Evolutionary conservation across 1,284 basidiomycete genomes (phyloP).

Genomic region (Microbotryomycetes sp.): DNA sequence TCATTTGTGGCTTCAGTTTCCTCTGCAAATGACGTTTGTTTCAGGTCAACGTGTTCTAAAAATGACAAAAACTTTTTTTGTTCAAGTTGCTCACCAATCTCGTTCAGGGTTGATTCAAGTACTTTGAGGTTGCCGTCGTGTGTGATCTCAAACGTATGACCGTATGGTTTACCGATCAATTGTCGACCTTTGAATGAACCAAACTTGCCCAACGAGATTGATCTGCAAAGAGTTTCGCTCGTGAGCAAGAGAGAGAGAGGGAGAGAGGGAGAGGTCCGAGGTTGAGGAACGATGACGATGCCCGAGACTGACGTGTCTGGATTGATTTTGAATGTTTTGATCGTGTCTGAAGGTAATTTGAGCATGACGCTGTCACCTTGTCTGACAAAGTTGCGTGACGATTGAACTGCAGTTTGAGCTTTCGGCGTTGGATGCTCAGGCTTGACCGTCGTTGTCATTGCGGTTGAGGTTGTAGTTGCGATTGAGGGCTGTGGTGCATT

Average conservation of each 20-base stretch:
- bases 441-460: no score
- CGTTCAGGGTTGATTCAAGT: conserved; percentile 25
- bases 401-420: no score
- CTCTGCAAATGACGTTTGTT: no score
- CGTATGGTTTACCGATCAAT: conserved; percentile 65
- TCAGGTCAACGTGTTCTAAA: no score
- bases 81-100: conserved; percentile 22
- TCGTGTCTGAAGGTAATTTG: conserved; percentile 61
- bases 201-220: conserved; percentile 61
- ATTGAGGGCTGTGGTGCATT: no score
- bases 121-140: conserved; percentile 7
- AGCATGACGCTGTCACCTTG: conserved; percentile 60
- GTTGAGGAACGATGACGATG: background rate
- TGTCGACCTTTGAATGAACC: conserved; percentile 64
- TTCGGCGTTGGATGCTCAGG: no score
- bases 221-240: conserved; percentile 46
- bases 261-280: background rate
- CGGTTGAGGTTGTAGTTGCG: no score
- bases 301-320: conserved; percentile 44
- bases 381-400: no score
- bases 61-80: no score
- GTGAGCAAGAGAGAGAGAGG: background rate
- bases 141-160: conserved; percentile 66
- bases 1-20: conserved; percentile 84
- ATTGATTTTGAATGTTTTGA: conserved; percentile 56